phyloP scores from a whole-genome alignment of 345 rosid genomes.

The Bruguiera gymnorhiza region DNA sequence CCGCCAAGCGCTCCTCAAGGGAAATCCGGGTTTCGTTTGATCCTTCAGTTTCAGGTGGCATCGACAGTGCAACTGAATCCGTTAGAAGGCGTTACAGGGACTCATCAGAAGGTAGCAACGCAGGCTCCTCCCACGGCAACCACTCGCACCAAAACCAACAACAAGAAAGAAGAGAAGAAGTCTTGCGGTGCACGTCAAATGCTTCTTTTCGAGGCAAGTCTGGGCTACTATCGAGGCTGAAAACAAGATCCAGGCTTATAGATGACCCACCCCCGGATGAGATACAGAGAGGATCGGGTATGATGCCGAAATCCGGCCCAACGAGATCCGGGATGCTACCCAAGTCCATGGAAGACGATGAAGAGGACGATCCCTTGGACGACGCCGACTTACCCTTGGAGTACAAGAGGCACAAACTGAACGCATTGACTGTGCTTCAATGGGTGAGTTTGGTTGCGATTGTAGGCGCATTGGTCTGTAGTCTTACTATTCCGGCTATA shows the following conservation, averaged over 20 bases:
- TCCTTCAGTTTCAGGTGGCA: slow-evolving; percentile 22
- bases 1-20: slow-evolving; percentile 20
- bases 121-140: no score
- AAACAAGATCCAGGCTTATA: slow-evolving; percentile 72
- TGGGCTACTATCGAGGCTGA: slow-evolving; percentile 37
- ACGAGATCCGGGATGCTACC: not conserved
- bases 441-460: slow-evolving; percentile 66
- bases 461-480: slow-evolving; percentile 46
- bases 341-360: slow-evolving; percentile 59
- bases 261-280: slow-evolving; percentile 55
- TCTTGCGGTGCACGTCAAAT: slow-evolving; percentile 48
- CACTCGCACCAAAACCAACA: not conserved
- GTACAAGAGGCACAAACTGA: slow-evolving; percentile 38
- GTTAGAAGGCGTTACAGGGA: slow-evolving; percentile 31
- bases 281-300: slow-evolving; percentile 32
- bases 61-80: slow-evolving; percentile 13
- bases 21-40: slow-evolving; percentile 57
- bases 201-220: slow-evolving; percentile 43
- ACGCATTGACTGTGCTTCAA: slow-evolving; percentile 46
- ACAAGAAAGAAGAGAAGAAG: slow-evolving; percentile 23
- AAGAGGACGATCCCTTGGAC: slow-evolving; percentile 67
- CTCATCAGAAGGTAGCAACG: not conserved
- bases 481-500: slow-evolving; percentile 37
- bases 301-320: slow-evolving; percentile 14
- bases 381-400: slow-evolving; percentile 76